Conservation (phyloP, 2,329 filamentous ascomycete genomes). For the Capronia epimyces region DNA sequence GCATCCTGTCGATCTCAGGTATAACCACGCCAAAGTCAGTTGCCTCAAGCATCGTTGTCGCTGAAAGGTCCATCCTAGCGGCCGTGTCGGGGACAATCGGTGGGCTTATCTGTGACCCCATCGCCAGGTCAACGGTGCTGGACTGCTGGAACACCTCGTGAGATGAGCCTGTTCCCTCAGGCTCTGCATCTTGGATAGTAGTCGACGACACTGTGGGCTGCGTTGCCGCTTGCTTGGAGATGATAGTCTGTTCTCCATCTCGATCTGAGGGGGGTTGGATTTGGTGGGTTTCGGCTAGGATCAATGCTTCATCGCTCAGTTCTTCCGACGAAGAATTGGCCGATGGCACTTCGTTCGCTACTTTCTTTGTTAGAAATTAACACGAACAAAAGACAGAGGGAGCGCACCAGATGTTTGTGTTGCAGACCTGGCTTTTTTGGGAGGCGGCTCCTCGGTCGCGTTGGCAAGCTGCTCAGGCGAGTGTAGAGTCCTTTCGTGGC, state of each 20-base stretch:
- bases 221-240: too few species aligned
- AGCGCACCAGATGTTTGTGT: slow-evolving; percentile 2
- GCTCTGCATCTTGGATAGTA: too few species aligned
- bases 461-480: slow-evolving; percentile 29
- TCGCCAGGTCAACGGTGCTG: not conserved
- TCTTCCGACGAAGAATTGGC: not conserved
- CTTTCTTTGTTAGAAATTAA: too few species aligned
- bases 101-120: not conserved
- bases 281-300: not conserved
- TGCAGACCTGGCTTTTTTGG: not conserved
- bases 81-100: not conserved
- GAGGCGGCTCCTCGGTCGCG: slow-evolving; percentile 11
- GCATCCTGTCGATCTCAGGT: slow-evolving; percentile 19
- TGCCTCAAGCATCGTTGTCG: slow-evolving; percentile 7
- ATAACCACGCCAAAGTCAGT: slow-evolving; percentile 13
- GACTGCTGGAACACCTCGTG: too few species aligned
- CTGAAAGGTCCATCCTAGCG: not conserved
- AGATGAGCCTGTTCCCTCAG: too few species aligned
- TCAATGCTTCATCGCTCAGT: not conserved
- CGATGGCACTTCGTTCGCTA: not conserved
- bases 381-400: not conserved
- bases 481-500: slow-evolving; percentile 35
- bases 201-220: too few species aligned
- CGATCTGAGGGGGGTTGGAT: not conserved
- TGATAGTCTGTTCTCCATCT: not conserved